Base-by-base conservation (phyloP, 306 rosid species). In the Ochetophila trinervis region DNA sequence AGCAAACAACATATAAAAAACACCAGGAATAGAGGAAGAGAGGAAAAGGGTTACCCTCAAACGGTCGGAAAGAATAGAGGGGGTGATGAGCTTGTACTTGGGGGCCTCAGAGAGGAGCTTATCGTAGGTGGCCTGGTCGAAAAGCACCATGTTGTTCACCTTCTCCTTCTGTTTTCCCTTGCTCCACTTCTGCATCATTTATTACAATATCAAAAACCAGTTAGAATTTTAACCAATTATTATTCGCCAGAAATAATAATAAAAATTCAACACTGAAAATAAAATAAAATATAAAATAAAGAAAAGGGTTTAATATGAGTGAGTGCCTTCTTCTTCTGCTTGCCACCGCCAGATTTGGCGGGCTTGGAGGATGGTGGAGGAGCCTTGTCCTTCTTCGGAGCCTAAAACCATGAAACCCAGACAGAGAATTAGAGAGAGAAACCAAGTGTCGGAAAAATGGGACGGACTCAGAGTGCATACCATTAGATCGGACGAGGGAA, bases 81-180 rank as follows among this genome's bases (percentile, higher is more conserved):
- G 92, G 12, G 87, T 86, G 63, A 86, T 86, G 37, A 86, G 91
- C 75, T 86, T 86, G 76, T 62, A 86, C 54, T 83, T 86, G 57
- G 91, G 91, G 0, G 88, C 91, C 74, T 86, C 91, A 15, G 85
- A 23, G 10, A 83, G 74, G 11, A 86, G 85, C 78, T 86, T 83
- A 62, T 86, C 86, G 58, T 78, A 86, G 13, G 86, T 78, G 21
- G 27, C 88, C 73, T 81, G 85, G 69, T 86, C 88, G 47, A 86
- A 76, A 22, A 86, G 51, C 49, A 86, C 91, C 91, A 83, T 83
- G 85, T 86, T 86, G 49, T 86, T 86, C 53, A 83, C 91, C 88
- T 86, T 86, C 78, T 86, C 91, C 86, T 86, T 86, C 4, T 86
- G 91, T 85, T 86, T 86, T 55, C 91, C 91, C 73, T 86, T 86